Base-by-base conservation (phyloP, 768 basidiomycete genomes). In the Pleurotus citrinopileatus region DNA sequence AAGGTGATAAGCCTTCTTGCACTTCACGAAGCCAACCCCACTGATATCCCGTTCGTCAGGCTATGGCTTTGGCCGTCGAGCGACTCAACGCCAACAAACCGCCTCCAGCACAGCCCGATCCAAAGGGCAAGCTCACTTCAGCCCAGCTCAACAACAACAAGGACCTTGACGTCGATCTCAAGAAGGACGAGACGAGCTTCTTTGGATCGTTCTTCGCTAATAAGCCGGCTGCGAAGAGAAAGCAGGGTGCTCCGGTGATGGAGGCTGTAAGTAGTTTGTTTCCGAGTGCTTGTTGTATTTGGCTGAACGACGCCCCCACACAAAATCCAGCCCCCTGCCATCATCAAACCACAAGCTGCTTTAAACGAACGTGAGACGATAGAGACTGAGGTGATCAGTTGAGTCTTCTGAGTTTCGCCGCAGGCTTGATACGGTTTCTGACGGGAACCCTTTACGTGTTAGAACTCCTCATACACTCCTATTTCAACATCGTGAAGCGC, bases 381-480 rank as follows among this genome's bases (percentile, higher is more conserved):
- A 88, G 97, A 99, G 71, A 98, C 96, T 0, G 97, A 99, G 65
- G 94, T 99, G 59, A 98, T 98, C 86, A 99, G 94, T 96, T 17
- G 36, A 19, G 23, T 57, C 40, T 45, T 26, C 46, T 50, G 19
- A 53, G 12, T 20, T 51, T 10, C 40, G 13, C 15, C 7, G 57
- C 22, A 44, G 47, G 26, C 42, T 29, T 34, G 32, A 9, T 9
- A n/a, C 32, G 26, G 44, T 7, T 15, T 32, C 13, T 25, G 12
- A 58, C 4, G 43, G 40, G 13, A 56, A 10, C 36, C 36, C n/a
- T 37, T 34, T 36, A 22, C 38, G 13, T 19, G 8, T 26, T 65
- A 95, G 94, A 99, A 71, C 80, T 98, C 43, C 84, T 99, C 65
- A 98, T 98, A 62, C 82, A 90, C 67, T 97, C 94, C 3, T 98